These are phyloP conservation scores for Mycotypha africana DNA, from an alignment of 371 early-diverging fungal species.

Conservation along the genomic window DNA sequence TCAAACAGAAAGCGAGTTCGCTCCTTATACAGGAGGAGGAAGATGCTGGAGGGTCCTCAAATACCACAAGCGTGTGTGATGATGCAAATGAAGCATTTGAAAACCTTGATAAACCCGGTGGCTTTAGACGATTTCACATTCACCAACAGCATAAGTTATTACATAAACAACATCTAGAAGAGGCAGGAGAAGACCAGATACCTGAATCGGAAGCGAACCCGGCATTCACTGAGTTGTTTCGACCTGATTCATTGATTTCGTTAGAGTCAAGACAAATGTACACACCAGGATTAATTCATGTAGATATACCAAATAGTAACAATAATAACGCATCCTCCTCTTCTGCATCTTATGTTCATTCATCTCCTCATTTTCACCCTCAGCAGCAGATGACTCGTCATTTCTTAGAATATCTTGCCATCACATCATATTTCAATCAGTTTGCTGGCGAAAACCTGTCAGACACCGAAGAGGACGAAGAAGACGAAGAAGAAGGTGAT, in stretches of 20 bases:
- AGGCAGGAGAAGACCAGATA: constrained; percentile 1
- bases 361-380: too few species aligned
- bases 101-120: constrained; percentile 63
- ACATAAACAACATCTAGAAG: background rate
- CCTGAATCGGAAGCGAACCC: background rate
- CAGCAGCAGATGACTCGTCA: constrained; percentile 18
- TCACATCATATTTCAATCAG: constrained; percentile 55
- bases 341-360: background rate
- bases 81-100: constrained; percentile 13
- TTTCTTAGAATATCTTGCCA: constrained; percentile 68
- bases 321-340: background rate
- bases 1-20: constrained; percentile 11
- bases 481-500: constrained; percentile 23
- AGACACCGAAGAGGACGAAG: constrained; percentile 40
- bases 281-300: background rate
- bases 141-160: constrained; percentile 40
- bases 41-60: too few species aligned
- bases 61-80: background rate
- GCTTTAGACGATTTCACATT: constrained; percentile 65
- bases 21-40: constrained; percentile 15
- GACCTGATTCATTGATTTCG: constrained; percentile 26
- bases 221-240: constrained; percentile 31
- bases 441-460: constrained; percentile 73
- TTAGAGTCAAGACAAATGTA: constrained; percentile 2
- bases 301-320: too few species aligned